Base-by-base conservation (phyloP, 192 early-diverging fungal species). In the Geranomyces michiganensis region DNA sequence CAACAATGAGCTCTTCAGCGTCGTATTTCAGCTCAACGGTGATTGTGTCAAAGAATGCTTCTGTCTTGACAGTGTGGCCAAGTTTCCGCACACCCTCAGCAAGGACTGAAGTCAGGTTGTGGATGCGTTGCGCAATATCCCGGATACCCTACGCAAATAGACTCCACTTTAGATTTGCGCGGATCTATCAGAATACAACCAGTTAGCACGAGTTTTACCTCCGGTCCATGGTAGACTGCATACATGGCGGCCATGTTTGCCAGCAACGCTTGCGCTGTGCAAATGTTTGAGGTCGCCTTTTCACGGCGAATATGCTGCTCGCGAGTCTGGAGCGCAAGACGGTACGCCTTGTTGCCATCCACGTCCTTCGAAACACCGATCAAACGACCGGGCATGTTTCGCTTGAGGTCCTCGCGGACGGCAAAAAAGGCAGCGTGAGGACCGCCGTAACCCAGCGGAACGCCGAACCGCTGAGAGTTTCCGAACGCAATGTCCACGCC, bases 171-270 rank as follows among this genome's bases (percentile, higher is more conserved):
- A n/a, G n/a, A n/a, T n/a, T n/a, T n/a, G n/a, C n/a, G n/a, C n/a
- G n/a, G n/a, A n/a, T n/a, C n/a, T n/a, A n/a, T n/a, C 12, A 47
- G 46, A 55, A 55, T 24, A 55, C 26, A 55, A 3, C 21, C n/a
- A n/a, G n/a, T n/a, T n/a, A n/a, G n/a, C n/a, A n/a, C n/a, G 56
- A 58, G 26, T n/a, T 12, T n/a, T 71, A 89, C 88, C 71, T 90
- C 79, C 32, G 97, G 96, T 48, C 97, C 97, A 77, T 99, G 97
- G 84, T 98, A 99, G 58, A 99, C 93, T 29, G 93, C 94, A 73
- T 99, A 99, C 92, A 99, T 97, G 53, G 94, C 97, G 33, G 95
- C 87, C 96, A 99, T 97, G 87, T 99, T 99, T 64, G 97, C 97
- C 60, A 99, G 85, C 62, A 99, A 87, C 33, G 96, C 97, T 81